Evolutionary conservation across 1,284 basidiomycete genomes (phyloP), one percentile per base, ranked within the genome.

Genomic region (Ceratobasidium sp.): DNA sequence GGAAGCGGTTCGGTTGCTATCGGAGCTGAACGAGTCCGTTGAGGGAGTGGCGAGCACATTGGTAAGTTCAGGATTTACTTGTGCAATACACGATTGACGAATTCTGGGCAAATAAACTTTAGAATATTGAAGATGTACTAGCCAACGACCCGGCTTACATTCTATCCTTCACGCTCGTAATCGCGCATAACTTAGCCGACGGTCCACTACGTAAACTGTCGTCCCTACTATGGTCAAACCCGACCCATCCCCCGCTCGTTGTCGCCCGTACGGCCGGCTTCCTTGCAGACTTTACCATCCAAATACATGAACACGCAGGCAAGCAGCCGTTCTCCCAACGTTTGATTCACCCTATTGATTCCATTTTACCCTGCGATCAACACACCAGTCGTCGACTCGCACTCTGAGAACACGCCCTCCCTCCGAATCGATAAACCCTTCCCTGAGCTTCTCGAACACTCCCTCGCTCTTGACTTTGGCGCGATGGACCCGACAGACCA

Each of bases 361-460:
- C 32, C 54, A 47, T 21, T 63, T 61, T 57, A 7, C n/a, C 59
- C 50, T 74, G 26, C 49, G 38, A 47, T 46, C 46, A 61, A 47
- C 43, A 49, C 44, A 6, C 73, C 79, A 92, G 95, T 99, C 78
- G 90, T 98, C 78, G 96, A 98, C 79, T 94, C 92, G 18, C 98
- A 99, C 82, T 92, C 95, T 0, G 95, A 98, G 76, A 89, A 86
- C 0, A 82, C 88, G 0, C 91, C 94, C 18, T 95, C 95, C 8
- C 85, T 99, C 0, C 89, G 96, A 44, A 90, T 99, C 74, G 93
- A 96, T 81, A 87, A 89, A 70, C 93, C 97, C 0, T 98, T 98
- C 85, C 90, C 93, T 0, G 87, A 88, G 0, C 86, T 98, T 4
- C 84, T 90, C 71, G 84, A 91, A 71, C 90, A 93, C 80, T 89